Percentiles rank a stretch among this genome's conserved stretches.
These are phyloP conservation scores for Nannizziopsis arthrosporioides DNA, from an alignment of 2,329 filamentous ascomycete genomes.

Conservation along the genomic window DNA sequence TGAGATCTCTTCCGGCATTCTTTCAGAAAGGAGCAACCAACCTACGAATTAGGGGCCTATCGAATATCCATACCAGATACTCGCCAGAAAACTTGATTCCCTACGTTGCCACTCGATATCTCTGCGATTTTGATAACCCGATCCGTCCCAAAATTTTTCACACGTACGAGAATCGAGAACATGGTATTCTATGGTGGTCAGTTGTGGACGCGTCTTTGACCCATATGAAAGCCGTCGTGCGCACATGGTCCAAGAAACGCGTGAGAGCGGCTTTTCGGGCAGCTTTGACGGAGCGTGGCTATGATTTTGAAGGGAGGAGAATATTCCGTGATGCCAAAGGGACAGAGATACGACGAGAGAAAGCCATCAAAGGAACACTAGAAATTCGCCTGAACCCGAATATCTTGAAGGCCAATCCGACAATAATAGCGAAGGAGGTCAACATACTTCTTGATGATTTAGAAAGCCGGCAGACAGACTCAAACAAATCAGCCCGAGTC, in stretches of 20 bases:
- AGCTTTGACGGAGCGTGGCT: slow-evolving; percentile 38
- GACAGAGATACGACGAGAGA: neutral
- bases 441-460: neutral
- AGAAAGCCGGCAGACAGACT: neutral
- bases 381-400: slow-evolving; percentile 3
- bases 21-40: neutral
- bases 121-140: slow-evolving; percentile 10
- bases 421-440: neutral
- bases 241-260: slow-evolving; percentile 36
- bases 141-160: slow-evolving; percentile 29
- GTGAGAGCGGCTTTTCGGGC: slow-evolving; percentile 35
- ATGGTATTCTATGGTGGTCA: slow-evolving; percentile 39
- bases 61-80: slow-evolving; percentile 18
- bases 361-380: slow-evolving; percentile 6
- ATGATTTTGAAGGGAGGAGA: slow-evolving; percentile 25
- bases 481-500: neutral
- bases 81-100: slow-evolving; percentile 17
- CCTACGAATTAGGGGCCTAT: slow-evolving; percentile 15
- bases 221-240: slow-evolving; percentile 34
- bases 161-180: slow-evolving; percentile 28
- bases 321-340: slow-evolving; percentile 3
- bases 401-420: neutral
- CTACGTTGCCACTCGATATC: slow-evolving; percentile 24
- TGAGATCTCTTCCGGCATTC: neutral
- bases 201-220: slow-evolving; percentile 25